These are phyloP conservation scores for Geosmithia morbida DNA, from an alignment of 2,329 filamentous ascomycete genomes.

Conservation along the genomic window DNA sequence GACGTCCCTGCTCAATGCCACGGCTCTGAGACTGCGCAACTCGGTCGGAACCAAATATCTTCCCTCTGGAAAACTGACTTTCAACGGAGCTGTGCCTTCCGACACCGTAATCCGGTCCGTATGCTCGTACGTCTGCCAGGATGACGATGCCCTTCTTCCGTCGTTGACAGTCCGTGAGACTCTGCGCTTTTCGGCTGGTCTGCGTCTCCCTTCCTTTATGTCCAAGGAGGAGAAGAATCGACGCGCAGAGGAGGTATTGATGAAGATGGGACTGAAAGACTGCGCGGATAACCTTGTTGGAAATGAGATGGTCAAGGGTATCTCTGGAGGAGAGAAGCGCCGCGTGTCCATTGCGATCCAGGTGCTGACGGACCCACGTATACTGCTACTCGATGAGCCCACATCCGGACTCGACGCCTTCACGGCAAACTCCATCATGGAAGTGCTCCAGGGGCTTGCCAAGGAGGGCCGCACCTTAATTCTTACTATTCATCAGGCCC, in stretches of 20 bases:
- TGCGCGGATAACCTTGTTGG: conserved; percentile 65
- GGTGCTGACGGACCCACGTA: conserved; percentile 58
- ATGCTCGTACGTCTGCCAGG: conserved; percentile 65
- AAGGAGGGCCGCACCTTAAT: conserved; percentile 61
- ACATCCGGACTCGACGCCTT: conserved; percentile 67
- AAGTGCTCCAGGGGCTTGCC: conserved; percentile 55
- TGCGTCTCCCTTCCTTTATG: conserved; percentile 60
- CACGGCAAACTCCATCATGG: conserved; percentile 62
- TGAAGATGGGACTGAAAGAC: conserved; percentile 66
- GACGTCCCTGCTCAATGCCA: conserved; percentile 58
- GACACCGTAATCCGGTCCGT: conserved; percentile 55
- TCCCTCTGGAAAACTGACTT: conserved; percentile 46
- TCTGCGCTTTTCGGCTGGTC: conserved; percentile 53
- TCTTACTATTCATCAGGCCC: conserved; percentile 65
- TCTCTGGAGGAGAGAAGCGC: conserved; percentile 67
- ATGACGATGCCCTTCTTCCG: conserved; percentile 61
- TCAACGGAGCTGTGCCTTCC: conserved; percentile 56
- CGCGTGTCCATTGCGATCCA: conserved; percentile 67
- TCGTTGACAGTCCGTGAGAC: conserved; percentile 67
- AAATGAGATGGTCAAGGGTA: conserved; percentile 59
- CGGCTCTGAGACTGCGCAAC: conserved; percentile 53
- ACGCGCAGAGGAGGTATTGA: conserved; percentile 54
- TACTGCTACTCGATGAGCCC: conserved; percentile 63
- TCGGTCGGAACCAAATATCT: conserved; percentile 47
- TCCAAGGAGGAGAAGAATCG: conserved; percentile 49